phyloP scores from a whole-genome alignment of 208 protist genomes.

The Balamuthia mandrillaris region DNA sequence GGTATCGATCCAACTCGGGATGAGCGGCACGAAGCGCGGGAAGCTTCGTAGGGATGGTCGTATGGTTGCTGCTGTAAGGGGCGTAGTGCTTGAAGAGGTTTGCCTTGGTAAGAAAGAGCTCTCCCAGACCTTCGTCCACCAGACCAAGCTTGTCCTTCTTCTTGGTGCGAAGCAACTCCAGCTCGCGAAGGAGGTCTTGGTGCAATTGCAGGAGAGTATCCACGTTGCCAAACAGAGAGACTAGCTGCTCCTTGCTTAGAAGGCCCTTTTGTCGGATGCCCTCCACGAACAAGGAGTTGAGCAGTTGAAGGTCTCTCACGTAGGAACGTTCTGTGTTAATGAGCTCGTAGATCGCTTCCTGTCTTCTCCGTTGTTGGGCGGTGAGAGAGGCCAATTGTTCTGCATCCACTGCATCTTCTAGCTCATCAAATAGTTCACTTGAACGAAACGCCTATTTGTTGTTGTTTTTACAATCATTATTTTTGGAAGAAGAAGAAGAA shows the following conservation, averaged over 20 bases:
- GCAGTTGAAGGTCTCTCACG: not conserved
- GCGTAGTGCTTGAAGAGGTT: not conserved
- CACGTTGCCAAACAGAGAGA: not conserved
- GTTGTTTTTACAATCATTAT: no score
- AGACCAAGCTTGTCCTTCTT: no score
- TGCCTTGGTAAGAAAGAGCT: not conserved
- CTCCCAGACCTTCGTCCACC: not conserved
- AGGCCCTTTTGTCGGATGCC: not conserved
- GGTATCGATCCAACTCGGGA: not conserved
- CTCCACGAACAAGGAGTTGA: not conserved
- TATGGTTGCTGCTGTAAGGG: not conserved
- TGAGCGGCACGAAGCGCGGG: not conserved
- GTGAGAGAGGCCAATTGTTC: no score
- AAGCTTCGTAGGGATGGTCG: not conserved
- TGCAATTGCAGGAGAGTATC: not conserved
- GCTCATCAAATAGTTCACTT: no score
- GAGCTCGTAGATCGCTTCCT: not conserved
- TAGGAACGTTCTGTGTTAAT: not conserved
- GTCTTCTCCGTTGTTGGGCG: not conserved
- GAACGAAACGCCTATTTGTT: no score
- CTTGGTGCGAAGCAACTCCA: not conserved
- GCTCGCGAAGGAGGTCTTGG: not conserved
- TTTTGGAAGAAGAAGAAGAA: no score
- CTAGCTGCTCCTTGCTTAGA: not conserved
- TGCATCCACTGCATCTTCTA: no score